Base-by-base conservation (phyloP, 2,329 filamentous ascomycete genomes). In the Hymenoscyphus infarciens region DNA sequence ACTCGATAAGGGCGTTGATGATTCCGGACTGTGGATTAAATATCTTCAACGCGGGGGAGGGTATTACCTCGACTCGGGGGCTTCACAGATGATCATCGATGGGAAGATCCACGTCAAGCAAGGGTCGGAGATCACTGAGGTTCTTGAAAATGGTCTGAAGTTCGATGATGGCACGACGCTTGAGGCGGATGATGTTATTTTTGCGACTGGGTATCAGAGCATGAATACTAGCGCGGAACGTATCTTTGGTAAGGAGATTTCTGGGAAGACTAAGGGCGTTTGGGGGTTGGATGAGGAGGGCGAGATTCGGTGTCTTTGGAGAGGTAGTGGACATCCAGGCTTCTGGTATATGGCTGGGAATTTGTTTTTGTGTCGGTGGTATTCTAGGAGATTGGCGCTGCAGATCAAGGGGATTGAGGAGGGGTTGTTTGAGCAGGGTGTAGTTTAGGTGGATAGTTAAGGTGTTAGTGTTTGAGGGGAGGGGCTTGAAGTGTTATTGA, bases 1-100 rank as follows among this genome's bases (percentile, higher is more conserved):
- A 59, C 75, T 85, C 3, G 84, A 88, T 68, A 74, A 73, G n/a
- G 86, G 86, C 0, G 80, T 83, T 0, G 79, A 84, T 69, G 78
- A 79, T 5, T 74, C 78, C 0, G 85, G 85, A 0, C 74, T 87
- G 1, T 78, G 81, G 61, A 75, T 80, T 35, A 87, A 87, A 70
- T 88, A 87, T 70, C 77, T 85, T 61, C 82, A 85, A 67, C 80
- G 83, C 4, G 84, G 85, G 13, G 83, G 83, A 1, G 82, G 83
- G 0, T 85, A 85, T 66, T 85, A 85, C 67, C 82, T 86, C 63
- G 81, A 86, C 64, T 81, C 84, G 8, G 83, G 83, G 0, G 78
- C 76, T 5, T 80, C 78, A 7, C 74, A 81, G 67, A 75, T 84
- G n/a, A 83, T 85, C 63, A 74, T 75, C 19, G 78, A 83, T 38